Evolutionary conservation across 2,329 filamentous ascomycete species (phyloP), one percentile per base, ranked within the genome.

Genomic region (Cytospora mali): DNA sequence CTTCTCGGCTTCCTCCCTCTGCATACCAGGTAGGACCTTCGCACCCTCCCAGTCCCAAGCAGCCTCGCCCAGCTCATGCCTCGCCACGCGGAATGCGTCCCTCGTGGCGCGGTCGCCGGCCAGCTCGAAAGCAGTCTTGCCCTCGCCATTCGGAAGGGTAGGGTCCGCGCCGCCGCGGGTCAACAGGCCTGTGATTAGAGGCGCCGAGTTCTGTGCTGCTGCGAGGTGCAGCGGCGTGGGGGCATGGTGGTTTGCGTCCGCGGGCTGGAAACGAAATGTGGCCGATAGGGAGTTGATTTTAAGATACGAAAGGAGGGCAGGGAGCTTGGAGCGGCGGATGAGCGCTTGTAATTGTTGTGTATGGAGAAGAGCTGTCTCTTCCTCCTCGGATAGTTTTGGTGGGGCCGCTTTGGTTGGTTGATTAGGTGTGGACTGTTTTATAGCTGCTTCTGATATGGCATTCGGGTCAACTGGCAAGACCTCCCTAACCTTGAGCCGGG

Each of bases 11-110:
- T 96, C 92, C 1, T 81, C 80, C 68, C 86, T 88, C 3, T 85
- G 88, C 54, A 99, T 78, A 0, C 89, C 79, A 0, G 87, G 71
- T 0, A 93, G 92, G 0, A 99, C 86, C 28, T 84, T 84, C 1
- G 92, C 88, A 0, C 77, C 80, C 4, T 90, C 86, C 95, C 95
- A 99, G 67, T 91, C 78, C 86, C 89, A 96, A 21, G 80, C 83
- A 0, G 74, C 73, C 72, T 96, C 92, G 18, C 93, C 93, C 1
- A 97, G 80, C 71, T 96, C 90, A 33, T 86, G 84, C 7, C 95
- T 89, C 4, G 93, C 92, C 2, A 97, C 86, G 2, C 95, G 90
- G 77, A 99, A 99, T 0, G 93, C 91, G 72, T 98, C 93, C 1
- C 94, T 87, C 0, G 93, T 97, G 2, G 88, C 77, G 5, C 93